phyloP scores from a whole-genome alignment of 1,139 yeast species.

The Yamadazyma sp. region DNA sequence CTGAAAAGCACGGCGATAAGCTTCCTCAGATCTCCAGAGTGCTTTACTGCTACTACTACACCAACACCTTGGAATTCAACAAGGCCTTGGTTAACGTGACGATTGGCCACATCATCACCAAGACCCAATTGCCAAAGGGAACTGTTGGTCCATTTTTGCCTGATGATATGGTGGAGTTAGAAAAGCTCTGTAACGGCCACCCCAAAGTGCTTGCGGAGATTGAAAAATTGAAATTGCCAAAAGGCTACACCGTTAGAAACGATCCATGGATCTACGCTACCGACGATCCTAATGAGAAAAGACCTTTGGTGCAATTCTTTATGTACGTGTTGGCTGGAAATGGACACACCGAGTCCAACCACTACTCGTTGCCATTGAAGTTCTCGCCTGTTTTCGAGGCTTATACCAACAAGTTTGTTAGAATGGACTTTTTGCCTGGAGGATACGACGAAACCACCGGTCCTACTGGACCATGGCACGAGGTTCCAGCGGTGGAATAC shows the following conservation, averaged over 20 bases:
- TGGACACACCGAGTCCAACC: conserved; percentile 76
- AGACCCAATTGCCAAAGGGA: conserved; percentile 58
- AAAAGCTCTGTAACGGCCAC: conserved; percentile 49
- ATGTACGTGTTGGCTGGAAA: conserved; percentile 73
- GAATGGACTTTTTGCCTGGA: conserved; percentile 78
- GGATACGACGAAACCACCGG: conserved; percentile 64
- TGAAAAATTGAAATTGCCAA: conserved; percentile 62
- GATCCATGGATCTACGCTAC: conserved; percentile 94
- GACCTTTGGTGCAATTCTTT: conserved; percentile 71
- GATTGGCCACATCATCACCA: conserved; percentile 61
- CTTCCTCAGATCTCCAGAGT: conserved; percentile 64
- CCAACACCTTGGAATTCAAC: conserved; percentile 57
- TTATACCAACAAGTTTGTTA: conserved; percentile 59
- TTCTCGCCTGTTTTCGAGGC: conserved; percentile 81
- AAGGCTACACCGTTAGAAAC: conserved; percentile 55
- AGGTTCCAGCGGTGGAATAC: conserved; percentile 64
- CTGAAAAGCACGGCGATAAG: conserved; percentile 61
- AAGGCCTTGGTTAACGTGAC: conserved; percentile 74
- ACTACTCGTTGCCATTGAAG: conserved; percentile 79
- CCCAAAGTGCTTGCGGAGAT: conserved; percentile 63
- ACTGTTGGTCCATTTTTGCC: conserved; percentile 74
- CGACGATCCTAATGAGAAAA: conserved; percentile 57
- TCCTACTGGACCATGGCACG: conserved; percentile 62
- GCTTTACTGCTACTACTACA: conserved; percentile 65
- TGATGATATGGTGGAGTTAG: conserved; percentile 62